A percentile compares a stretch with the other conserved stretches of the same genome.
These are phyloP conservation scores for Colletotrichum sp. DNA, from an alignment of 2,329 filamentous ascomycete species.

Conservation along the genomic window DNA sequence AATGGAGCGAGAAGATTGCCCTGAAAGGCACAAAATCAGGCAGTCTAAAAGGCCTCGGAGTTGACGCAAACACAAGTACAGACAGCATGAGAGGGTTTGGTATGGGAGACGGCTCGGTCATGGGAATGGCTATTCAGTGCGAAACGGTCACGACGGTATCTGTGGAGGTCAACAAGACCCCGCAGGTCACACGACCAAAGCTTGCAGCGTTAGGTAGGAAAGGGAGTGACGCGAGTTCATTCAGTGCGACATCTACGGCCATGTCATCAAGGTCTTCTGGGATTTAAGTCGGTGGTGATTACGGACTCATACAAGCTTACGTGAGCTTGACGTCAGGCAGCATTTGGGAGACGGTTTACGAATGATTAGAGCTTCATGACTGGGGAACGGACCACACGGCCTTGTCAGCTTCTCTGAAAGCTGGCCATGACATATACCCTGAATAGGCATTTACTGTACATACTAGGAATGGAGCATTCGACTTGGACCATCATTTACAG, in stretches of 20 bases:
- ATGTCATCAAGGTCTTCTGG: background rate
- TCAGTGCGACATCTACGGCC: background rate
- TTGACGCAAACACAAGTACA: conserved; percentile 30
- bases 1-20: conserved; percentile 20
- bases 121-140: conserved; percentile 44
- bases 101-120: conserved; percentile 25
- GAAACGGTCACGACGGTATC: conserved; percentile 48
- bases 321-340: background rate
- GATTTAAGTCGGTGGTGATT: background rate
- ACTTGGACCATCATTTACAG: background rate
- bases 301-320: background rate
- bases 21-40: background rate
- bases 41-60: background rate
- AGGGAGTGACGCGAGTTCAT: background rate
- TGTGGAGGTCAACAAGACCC: conserved; percentile 34
- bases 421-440: background rate
- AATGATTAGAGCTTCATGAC: background rate
- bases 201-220: background rate
- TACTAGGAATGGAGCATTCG: background rate
- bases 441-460: background rate
- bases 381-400: background rate
- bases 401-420: background rate
- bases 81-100: conserved; percentile 37
- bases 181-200: background rate
- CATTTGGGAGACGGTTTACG: background rate